Evolutionary conservation across 148 eudicot genomes (phyloP).

Genomic region (Salicornia ramosissima): DNA sequence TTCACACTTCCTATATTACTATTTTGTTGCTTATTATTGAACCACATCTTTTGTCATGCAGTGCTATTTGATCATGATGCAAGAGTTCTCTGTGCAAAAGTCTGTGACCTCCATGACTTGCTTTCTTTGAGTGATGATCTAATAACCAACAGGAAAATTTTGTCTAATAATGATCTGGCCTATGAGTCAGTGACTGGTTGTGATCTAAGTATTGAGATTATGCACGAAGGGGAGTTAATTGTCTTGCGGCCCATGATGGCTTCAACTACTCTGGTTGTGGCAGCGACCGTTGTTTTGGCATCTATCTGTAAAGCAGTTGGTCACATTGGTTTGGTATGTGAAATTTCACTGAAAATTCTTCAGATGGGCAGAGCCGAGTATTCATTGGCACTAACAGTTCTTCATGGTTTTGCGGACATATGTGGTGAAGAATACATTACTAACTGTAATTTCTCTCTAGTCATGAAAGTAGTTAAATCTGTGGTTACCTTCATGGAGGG

Average conservation of each 20-base stretch:
- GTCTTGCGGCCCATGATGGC: constrained; percentile 36
- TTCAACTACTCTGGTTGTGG: constrained; percentile 44
- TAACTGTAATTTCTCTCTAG: constrained; percentile 27
- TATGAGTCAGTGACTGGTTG: constrained; percentile 21
- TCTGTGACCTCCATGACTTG: constrained; percentile 42
- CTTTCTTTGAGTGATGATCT: constrained; percentile 61
- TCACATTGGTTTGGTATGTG: constrained; percentile 48
- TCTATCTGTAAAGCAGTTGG: constrained; percentile 56
- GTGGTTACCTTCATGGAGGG: constrained; percentile 45
- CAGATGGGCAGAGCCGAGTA: constrained; percentile 29
- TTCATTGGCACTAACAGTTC: constrained; percentile 39
- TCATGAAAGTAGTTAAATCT: constrained; percentile 56
- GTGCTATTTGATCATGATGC: constrained; percentile 39
- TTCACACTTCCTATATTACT: background rate
- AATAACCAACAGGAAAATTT: constrained; percentile 41
- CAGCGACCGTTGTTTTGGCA: constrained; percentile 52
- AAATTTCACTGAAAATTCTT: constrained; percentile 49
- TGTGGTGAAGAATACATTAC: constrained; percentile 54
- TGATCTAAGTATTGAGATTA: constrained; percentile 28
- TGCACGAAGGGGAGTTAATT: constrained; percentile 27
- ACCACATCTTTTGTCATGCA: constrained; percentile 32
- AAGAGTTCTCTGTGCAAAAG: constrained; percentile 39
- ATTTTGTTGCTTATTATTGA: background rate
- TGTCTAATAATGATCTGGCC: constrained; percentile 25
- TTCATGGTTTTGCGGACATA: constrained; percentile 64